Base-by-base conservation (phyloP, 208 protist genomes). In the Endotrypanum monterogeii region DNA sequence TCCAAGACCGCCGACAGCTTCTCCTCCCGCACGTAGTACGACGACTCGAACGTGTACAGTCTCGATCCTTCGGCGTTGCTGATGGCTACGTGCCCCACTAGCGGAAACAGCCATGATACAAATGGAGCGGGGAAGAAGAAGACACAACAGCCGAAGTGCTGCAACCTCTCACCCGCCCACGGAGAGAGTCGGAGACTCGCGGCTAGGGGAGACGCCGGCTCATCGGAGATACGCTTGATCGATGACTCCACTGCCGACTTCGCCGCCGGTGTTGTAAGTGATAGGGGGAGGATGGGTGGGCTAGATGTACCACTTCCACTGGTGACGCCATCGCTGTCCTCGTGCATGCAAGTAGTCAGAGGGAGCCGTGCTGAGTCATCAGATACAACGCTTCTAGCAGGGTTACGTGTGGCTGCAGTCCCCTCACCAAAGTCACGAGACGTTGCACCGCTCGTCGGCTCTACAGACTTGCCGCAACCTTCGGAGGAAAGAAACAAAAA, bases 71-170 rank as follows among this genome's bases (percentile, higher is more conserved):
- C 80, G n/a, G 85, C 87, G 71, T 91, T 92, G 41, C 80, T 86
- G 77, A 97, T 95, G 57, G 83, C 91, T 8, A 94, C 86, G 68
- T 97, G 92, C 11, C 93, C 93, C 14, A 84, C 78, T 28, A 94
- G 77, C 4, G 93, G 93, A 35, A 96, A 82, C 37, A 97, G 41
- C 89, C 91, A 96, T 51, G 87, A 92, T 11, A 97, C 67, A 25
- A 94, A 44, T 8, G 90, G 91, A 5, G 90, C 69, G n/a, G 93
- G 89, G 23, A 93, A 95, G 80, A 93, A 97, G 35, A 96, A 92
- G 52, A 97, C 82, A 63, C 90, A 96, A 82, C 83, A 96, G 55
- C 92, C 92, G 79, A 85, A 97, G 65, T 84, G 68, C 55, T 94
- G 71, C 66, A 83, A 63, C 76, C 66, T 63, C 46, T 67, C 65